phyloP scores from a whole-genome alignment of 2,329 filamentous ascomycete genomes.

The Dactylellina leptospora region DNA sequence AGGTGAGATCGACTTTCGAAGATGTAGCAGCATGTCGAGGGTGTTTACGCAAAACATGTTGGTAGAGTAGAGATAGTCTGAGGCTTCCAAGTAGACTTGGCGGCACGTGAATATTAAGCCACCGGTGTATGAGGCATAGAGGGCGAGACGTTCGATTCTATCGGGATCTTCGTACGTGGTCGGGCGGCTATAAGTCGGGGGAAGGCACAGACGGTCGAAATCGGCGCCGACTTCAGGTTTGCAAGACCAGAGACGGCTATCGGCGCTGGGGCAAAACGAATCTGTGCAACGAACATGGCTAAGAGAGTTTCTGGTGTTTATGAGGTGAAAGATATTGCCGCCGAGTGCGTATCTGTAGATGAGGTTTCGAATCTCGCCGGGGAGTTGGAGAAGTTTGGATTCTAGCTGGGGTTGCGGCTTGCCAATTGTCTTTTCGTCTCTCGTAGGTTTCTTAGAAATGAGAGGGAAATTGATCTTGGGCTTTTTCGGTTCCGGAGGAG shows the following conservation, averaged over 20 bases:
- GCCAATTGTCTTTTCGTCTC: constrained; percentile 5
- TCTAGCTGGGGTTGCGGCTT: constrained; percentile 28
- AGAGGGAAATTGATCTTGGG: constrained; percentile 41
- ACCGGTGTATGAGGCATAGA: constrained; percentile 32
- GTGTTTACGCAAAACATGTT: constrained; percentile 52
- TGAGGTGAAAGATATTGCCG: constrained; percentile 43
- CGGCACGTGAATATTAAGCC: constrained; percentile 36
- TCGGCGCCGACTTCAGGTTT: constrained; percentile 13
- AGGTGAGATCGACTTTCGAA: constrained; percentile 44
- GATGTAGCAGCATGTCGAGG: constrained; percentile 47
- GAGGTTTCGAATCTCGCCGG: constrained; percentile 49
- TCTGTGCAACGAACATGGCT: constrained; percentile 35
- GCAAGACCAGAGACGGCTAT: constrained; percentile 27
- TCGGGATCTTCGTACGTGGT: constrained; percentile 39
- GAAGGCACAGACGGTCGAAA: constrained; percentile 28
- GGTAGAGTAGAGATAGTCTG: constrained; percentile 47
- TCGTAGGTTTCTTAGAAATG: constrained; percentile 24
- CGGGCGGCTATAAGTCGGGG: constrained; percentile 14
- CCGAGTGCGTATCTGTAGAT: constrained; percentile 46
- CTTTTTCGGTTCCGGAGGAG: constrained; percentile 49
- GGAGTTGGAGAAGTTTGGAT: constrained; percentile 47
- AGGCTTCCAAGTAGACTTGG: constrained; percentile 45
- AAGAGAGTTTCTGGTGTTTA: constrained; percentile 44
- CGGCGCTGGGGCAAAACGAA: constrained; percentile 16
- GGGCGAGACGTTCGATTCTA: constrained; percentile 16